Conservation (phyloP, 331 rosid genomes). For the Spiraea crenata region DNA sequence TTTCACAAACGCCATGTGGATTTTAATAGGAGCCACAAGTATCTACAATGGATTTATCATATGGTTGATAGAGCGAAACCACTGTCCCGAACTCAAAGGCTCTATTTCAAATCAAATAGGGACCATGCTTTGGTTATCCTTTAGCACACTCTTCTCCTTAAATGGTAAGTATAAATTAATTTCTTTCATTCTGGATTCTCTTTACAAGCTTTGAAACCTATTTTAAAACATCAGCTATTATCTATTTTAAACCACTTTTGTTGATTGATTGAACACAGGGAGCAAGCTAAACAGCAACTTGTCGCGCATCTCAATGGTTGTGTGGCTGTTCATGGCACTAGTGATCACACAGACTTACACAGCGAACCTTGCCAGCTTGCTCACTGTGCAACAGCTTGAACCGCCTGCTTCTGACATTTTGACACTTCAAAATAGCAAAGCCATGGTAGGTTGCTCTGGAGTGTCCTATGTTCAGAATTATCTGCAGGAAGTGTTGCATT, state of each 20-base stretch:
- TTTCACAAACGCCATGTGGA: slow-evolving; percentile 43
- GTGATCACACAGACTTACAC: slow-evolving; percentile 41
- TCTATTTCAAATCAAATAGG: slow-evolving; percentile 29
- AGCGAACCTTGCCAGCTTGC: slow-evolving; percentile 46
- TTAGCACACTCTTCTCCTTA: slow-evolving; percentile 33
- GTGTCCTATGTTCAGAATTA: slow-evolving; percentile 29
- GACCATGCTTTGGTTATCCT: slow-evolving; percentile 32
- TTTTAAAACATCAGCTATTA: neutral
- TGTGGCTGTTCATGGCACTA: slow-evolving; percentile 44
- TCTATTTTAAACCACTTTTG: slow-evolving; percentile 9
- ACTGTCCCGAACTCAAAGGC: slow-evolving; percentile 33
- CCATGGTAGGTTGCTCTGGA: slow-evolving; percentile 29
- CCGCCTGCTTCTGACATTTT: slow-evolving; percentile 27
- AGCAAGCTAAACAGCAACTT: slow-evolving; percentile 33
- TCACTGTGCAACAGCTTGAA: slow-evolving; percentile 32
- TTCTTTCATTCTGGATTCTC: neutral
- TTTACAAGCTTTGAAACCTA: neutral
- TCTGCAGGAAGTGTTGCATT: slow-evolving; percentile 25
- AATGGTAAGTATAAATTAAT: slow-evolving; percentile 26
- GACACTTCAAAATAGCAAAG: slow-evolving; percentile 21
- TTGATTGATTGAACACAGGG: slow-evolving; percentile 27
- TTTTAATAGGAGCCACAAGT: slow-evolving; percentile 23
- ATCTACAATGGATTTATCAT: slow-evolving; percentile 45
- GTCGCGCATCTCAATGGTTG: slow-evolving; percentile 36
- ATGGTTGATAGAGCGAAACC: slow-evolving; percentile 44